Base-by-base conservation (phyloP, 208 protist genomes). In the Crithidia mellificae region DNA sequence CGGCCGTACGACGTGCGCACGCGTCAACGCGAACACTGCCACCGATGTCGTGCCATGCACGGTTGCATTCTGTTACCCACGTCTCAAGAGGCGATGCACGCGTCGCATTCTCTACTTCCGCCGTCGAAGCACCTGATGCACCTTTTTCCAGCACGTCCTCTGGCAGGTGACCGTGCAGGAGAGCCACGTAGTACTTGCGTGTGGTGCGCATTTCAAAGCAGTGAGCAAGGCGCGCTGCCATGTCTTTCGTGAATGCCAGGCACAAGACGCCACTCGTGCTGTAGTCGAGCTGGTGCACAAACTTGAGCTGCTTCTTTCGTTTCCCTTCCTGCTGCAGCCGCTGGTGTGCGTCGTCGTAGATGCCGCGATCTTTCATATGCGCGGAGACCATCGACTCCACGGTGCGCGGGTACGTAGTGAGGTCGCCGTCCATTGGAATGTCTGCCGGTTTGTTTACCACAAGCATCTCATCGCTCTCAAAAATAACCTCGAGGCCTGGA, bases 201-300 rank as follows among this genome's bases (percentile, higher is more conserved):
- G 77, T 80, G 17, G 78, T 92, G 47, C 93, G 81, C 75, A 89
- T 85, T 72, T 97, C 82, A 76, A 95, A 96, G 68, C 90, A 96
- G 52, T 94, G 80, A 6, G 85, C 80, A 5, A 96, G 78, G 1
- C 79, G 67, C 5, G 88, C 80, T 3, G 90, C 87, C 80, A 85
- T 93, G 24, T 79, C 70, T 68, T 87, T 94, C 4, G 77, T 91
- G 36, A 96, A 95, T 7, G 89, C 91, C 3, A 98, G 51, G 51
- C 91, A 95, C 50, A 98, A 58, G 36, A 98, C 82, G 15, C 94
- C 94, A 64, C 85, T 93, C 27, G 94, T 98, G 8, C 87, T 80
- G 52, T 83, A 94, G 65, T 98, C 94, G n/a, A 98, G 74, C 62
- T 96, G 92, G 49, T 98, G 94, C 19, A 95, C 84, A 74, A 97